Evolutionary conservation across 352 stramenopile genomes (phyloP).

Genomic region (Phytophthora nicotianae): DNA sequence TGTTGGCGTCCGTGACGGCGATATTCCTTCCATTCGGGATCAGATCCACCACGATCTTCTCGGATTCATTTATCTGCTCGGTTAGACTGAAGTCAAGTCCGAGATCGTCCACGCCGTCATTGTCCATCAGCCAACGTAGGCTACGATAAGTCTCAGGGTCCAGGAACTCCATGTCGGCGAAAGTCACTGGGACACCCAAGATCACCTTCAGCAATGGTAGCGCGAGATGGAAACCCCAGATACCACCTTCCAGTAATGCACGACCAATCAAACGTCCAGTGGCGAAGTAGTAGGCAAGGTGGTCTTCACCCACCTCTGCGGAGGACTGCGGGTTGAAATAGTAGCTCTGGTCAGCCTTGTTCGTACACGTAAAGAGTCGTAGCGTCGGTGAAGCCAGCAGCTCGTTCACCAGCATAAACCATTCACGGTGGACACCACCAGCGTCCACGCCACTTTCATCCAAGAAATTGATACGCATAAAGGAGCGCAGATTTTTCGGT

Average conservation of each 20-base stretch:
- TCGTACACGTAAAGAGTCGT: conserved; percentile 61
- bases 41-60: conserved; percentile 51
- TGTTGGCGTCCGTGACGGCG: conserved; percentile 94
- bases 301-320: conserved; percentile 55
- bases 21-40: conserved; percentile 62
- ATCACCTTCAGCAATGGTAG: conserved; percentile 97
- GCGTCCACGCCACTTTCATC: conserved; percentile 88
- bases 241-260: conserved; percentile 84
- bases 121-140: conserved; percentile 58
- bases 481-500: conserved; percentile 61
- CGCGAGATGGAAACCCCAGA: conserved; percentile 93
- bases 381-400: conserved; percentile 49
- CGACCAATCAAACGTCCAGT: conserved; percentile 67
- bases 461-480: conserved; percentile 89
- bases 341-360: conserved; percentile 63
- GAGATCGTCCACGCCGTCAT: conserved; percentile 56
- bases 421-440: conserved; percentile 93
- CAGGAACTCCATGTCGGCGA: conserved; percentile 91
- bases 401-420: conserved; percentile 85
- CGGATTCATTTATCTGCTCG: conserved; percentile 35
- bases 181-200: conserved; percentile 93
- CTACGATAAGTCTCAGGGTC: conserved; percentile 62
- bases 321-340: conserved; percentile 67
- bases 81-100: conserved; percentile 67
- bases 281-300: conserved; percentile 67